Conservation (phyloP, 306 rosid genomes). For the Ochetophila trinervis region DNA sequence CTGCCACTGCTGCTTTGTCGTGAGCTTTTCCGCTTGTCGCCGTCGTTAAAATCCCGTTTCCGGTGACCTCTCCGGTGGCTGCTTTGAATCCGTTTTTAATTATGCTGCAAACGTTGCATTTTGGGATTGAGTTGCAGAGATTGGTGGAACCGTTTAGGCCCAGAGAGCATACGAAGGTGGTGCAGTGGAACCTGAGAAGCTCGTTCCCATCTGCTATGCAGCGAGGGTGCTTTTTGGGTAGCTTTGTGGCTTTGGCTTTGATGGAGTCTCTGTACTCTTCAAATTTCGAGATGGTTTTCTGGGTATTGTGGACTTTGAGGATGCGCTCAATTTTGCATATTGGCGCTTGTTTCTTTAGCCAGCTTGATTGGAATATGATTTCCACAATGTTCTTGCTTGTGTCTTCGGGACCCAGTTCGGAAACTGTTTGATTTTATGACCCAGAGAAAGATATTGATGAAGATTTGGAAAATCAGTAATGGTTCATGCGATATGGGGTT, state of each 20-base stretch:
- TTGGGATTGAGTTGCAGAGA: constrained; percentile 72
- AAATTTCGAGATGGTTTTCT: constrained; percentile 65
- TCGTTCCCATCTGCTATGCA: constrained; percentile 97
- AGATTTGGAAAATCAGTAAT: neutral
- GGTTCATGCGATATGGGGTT: too few species aligned
- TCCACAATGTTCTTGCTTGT: constrained; percentile 99
- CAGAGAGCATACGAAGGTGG: constrained; percentile 67
- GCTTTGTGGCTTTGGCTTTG: constrained; percentile 74
- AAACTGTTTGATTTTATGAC: constrained; percentile 44
- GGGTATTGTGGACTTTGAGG: constrained; percentile 84
- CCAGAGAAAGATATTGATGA: neutral
- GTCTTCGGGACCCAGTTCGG: constrained; percentile 88
- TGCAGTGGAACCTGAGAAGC: constrained; percentile 86
- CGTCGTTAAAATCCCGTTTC: constrained; percentile 66
- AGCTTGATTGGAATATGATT: constrained; percentile 94
- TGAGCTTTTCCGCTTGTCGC: constrained; percentile 95
- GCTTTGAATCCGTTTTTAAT: constrained; percentile 69
- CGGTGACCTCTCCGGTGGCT: constrained; percentile 17
- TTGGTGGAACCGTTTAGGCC: constrained; percentile 85
- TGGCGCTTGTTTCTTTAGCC: constrained; percentile 86
- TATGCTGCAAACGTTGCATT: constrained; percentile 66
- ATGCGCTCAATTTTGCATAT: constrained; percentile 87
- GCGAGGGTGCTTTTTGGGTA: constrained; percentile 70
- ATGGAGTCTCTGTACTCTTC: constrained; percentile 89
- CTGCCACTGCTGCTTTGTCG: constrained; percentile 43